Evolutionary conservation across 2,329 filamentous ascomycete genomes (phyloP), one percentile per base, ranked within the genome.

Genomic region (Diplodia mutila): DNA sequence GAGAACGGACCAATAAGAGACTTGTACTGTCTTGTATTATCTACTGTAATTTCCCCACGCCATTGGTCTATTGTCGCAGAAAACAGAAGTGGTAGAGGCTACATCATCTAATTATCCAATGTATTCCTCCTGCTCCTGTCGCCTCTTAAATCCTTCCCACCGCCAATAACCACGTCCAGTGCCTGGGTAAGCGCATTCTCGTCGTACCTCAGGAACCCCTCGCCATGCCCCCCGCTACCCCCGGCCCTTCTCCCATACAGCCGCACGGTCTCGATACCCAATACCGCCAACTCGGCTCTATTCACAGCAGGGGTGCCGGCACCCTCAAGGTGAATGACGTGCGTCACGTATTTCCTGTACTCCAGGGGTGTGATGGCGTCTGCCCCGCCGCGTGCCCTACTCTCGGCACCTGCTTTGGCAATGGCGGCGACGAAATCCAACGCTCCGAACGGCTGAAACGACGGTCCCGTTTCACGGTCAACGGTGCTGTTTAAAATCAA

Each of bases 391-490:
- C 67, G 64, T 7, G 74, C 64, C 0, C 85, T 86, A 7, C 57
- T 63, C 49, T 66, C 55, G 3, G 73, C 72, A 0, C 71, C 70
- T 0, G 93, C 94, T 25, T 88, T 86, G 0, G 88, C 88, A 55
- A 98, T 90, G 0, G 94, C 92, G 12, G 85, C 87, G 0, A 97
- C 87, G 75, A 98, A 98, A 73, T 97, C 93, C 0, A 87, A 80
- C 0, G 92, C 94, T 0, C 88, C 87, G 74, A 92, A 93, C 0
- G 90, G 88, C 0, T 84, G 70, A 0, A 75, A 75, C 0, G 83
- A 83, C 0, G 93, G 92, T 0, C 93, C 92, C 0, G 93, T 97
- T 81, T 98, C 94, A 11, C 94, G 89, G 75, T 98, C 94, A 0
- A 91, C 82, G 0, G 86, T 91, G 25, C 92, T 91, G 74, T 98